Conservation (phyloP, 2,329 filamentous ascomycete species). For the Fusarium tuaranense region DNA sequence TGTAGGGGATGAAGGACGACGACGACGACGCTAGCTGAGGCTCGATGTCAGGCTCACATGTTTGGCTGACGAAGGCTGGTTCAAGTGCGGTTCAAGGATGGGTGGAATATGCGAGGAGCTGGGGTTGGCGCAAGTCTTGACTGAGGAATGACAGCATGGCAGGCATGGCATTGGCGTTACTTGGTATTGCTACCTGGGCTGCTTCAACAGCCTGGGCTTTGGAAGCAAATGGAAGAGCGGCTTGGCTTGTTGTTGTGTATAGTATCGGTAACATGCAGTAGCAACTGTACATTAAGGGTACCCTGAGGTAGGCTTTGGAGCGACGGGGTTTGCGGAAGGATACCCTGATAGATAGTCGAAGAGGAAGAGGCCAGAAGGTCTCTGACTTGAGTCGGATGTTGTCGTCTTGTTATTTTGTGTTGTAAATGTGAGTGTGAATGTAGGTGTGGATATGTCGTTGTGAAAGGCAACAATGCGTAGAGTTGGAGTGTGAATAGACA, state of each 20-base stretch:
- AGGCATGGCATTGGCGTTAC: slow-evolving; percentile 53
- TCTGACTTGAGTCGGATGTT: slow-evolving; percentile 1
- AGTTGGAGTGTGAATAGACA: neutral
- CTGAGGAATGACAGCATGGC: slow-evolving; percentile 44
- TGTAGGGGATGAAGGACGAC: neutral
- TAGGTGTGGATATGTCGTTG: neutral
- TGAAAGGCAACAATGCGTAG: neutral
- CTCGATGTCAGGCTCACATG: neutral
- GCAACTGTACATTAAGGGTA: slow-evolving; percentile 41
- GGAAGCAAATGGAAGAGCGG: slow-evolving; percentile 34
- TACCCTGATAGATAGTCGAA: slow-evolving; percentile 30
- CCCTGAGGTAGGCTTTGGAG: slow-evolving; percentile 3
- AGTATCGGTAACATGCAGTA: slow-evolving; percentile 37
- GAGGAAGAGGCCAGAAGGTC: slow-evolving; percentile 9
- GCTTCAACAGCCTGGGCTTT: slow-evolving; percentile 21
- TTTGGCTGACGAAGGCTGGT: neutral
- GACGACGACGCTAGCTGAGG: neutral
- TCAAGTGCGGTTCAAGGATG: slow-evolving; percentile 4
- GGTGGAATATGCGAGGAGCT: slow-evolving; percentile 18
- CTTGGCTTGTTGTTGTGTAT: slow-evolving; percentile 42
- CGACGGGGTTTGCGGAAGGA: neutral
- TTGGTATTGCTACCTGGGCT: slow-evolving; percentile 32
- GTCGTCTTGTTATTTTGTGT: neutral
- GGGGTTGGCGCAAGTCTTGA: slow-evolving; percentile 32
- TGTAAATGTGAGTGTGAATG: neutral